Base-by-base conservation (phyloP, 768 basidiomycete genomes). In the Calocera viscosa region DNA sequence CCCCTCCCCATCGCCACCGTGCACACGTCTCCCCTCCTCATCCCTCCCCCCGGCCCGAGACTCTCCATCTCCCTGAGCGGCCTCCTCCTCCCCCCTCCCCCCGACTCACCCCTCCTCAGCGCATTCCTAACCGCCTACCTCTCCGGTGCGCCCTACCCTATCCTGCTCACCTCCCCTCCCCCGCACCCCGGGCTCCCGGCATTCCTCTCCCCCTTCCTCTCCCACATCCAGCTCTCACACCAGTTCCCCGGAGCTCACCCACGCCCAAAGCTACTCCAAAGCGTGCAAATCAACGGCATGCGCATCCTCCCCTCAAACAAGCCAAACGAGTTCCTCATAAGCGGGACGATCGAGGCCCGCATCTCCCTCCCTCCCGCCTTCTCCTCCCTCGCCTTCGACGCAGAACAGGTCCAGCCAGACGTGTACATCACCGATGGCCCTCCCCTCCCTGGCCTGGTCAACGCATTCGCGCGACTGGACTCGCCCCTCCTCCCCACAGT, bases 211-310 rank as follows among this genome's bases (percentile, higher is more conserved):
- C 0, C 80, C 84, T 71, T 86, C 65, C 82, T 85, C 0, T 78
- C 74, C 38, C 72, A 86, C 30, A 69, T 76, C 24, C 70, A 84
- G 11, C 72, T 81, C 30, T 68, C 75, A 60, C 78, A 83, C 19
- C 74, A 77, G 0, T 91, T 92, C 71, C 91, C 90, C 1, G 81
- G 82, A 0, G 88, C 87, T 0, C 74, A 79, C 53, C 84, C 85
- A 2, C 81, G 79, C 28, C 90, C 91, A 1, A 78, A 82, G 30
- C 77, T 93, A 38, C 79, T 93, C 16, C 83, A 82, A 14, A 78
- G 89, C 69, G 86, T 92, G 47, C 87, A 87, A 1, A 86, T 92
- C 68, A 80, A 80, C 47, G 81, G 88, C 72, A 91, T 92, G 90
- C 83, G 82, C 71, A 80, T 91, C 67, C 83, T 80, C 68, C 80